Evolutionary conservation across 495 filamentous ascomycete species (phyloP), one percentile per base, ranked within the genome.

Genomic region (Podospora fimiseda): DNA sequence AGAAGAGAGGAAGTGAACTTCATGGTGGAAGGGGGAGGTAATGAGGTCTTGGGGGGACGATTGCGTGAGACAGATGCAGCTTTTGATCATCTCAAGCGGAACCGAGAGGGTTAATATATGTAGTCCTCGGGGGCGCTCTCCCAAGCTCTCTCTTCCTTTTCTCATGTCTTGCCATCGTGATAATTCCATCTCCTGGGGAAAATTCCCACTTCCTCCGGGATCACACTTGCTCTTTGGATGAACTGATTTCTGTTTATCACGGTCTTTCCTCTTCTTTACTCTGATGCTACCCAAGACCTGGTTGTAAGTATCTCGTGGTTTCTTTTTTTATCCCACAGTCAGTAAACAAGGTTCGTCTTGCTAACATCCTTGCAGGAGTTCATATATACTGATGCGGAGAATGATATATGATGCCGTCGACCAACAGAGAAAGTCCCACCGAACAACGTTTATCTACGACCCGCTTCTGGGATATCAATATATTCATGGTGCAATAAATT

Each of bases 1-100:
- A 65, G 57, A 33, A 61, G 38, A 21, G 55, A 22, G 22, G 53
- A 19, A 19, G 53, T n/a, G 48, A 56, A 16, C 49, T 61, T 65
- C 60, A 63, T 65, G 43, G 22, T 52, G 48, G 15, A 18, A 3
- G 19, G 13, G 37, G 43, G 22, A 20, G 19, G 2, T 33, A 11
- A 5, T 5, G 27, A 5, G 27, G 27, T 11, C 11, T 33, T 11
- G 5, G 27, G n/a, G n/a, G 27, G 27, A 33, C 11, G 27, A 33
- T 33, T 33, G 27, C 27, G 27, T 33, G 27, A 5, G 27, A 33
- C 11, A 11, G 27, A 6, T 5, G 11, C 27, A 33, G 11, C 27
- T 11, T 33, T 33, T 33, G 27, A 33, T 33, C 27, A 33, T 33
- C 27, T 11, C 5, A 33, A 33, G 6, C 27, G 27, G 6, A 33